phyloP scores from a whole-genome alignment of 371 early-diverging fungal genomes.

The Zychaea mexicana region DNA sequence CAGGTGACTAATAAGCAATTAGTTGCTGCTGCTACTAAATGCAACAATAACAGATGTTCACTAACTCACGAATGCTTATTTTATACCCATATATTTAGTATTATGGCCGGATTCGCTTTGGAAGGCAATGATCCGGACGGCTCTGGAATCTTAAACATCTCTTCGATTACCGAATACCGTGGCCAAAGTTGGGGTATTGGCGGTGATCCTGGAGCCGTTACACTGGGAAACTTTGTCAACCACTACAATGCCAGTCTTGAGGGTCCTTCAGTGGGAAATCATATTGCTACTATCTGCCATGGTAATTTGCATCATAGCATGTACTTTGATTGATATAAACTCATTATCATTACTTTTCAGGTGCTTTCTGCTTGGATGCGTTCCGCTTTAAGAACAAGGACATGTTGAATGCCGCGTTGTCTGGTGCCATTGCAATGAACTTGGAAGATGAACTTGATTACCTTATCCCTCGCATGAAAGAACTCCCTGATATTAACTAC shows the following conservation, averaged over 20 bases:
- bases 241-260: slow-evolving; percentile 32
- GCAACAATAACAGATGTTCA: neutral
- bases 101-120: slow-evolving; percentile 41
- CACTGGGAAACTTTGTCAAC: slow-evolving; percentile 42
- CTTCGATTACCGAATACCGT: slow-evolving; percentile 34
- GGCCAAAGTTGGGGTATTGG: slow-evolving; percentile 49
- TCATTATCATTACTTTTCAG: neutral
- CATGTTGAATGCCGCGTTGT: slow-evolving; percentile 44
- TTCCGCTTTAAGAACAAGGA: slow-evolving; percentile 2
- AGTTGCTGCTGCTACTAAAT: neutral
- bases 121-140: slow-evolving; percentile 18
- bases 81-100: slow-evolving; percentile 26
- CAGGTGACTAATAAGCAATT: slow-evolving; percentile 13
- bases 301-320: no score
- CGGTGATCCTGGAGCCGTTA: slow-evolving; percentile 41
- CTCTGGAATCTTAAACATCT: slow-evolving; percentile 18
- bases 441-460: slow-evolving; percentile 39
- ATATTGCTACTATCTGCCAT: slow-evolving; percentile 29
- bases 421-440: slow-evolving; percentile 37
- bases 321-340: no score
- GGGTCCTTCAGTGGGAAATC: slow-evolving; percentile 40
- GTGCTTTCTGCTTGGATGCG: neutral
- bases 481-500: slow-evolving; percentile 15
- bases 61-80: neutral
- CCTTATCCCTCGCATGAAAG: slow-evolving; percentile 27